These are phyloP conservation scores for Neohortaea acidophila DNA, from an alignment of 495 filamentous ascomycete genomes.

Conservation along the genomic window DNA sequence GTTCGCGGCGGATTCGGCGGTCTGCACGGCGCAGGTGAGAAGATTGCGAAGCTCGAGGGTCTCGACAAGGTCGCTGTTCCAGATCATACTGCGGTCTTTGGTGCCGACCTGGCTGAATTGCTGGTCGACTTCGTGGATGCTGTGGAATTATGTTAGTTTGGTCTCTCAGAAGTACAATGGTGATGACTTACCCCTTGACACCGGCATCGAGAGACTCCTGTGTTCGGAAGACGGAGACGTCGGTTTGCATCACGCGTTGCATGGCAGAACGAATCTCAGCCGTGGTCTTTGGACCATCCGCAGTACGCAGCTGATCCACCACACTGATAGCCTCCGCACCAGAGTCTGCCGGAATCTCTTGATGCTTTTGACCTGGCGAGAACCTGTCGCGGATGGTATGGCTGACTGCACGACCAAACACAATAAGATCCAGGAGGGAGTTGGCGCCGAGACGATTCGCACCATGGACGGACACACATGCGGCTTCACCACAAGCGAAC, in stretches of 20 bases:
- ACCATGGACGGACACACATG: conserved; percentile 96
- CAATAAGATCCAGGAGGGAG: conserved; percentile 90
- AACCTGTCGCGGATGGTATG: conserved; percentile 89
- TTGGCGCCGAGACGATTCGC: conserved; percentile 96
- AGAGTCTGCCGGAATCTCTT: conserved; percentile 62
- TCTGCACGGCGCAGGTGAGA: conserved; percentile 90
- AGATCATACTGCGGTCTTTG: conserved; percentile 97
- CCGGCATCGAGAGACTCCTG: conserved; percentile 78
- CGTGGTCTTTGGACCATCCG: conserved; percentile 70
- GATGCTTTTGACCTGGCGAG: conserved; percentile 58
- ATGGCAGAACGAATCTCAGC: conserved; percentile 73
- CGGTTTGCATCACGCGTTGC: conserved; percentile 96
- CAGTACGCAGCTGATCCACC: conserved; percentile 67
- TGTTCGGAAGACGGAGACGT: conserved; percentile 93
- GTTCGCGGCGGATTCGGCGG: conserved; percentile 67
- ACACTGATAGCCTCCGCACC: conserved; percentile 72
- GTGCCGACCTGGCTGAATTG: conserved; percentile 68
- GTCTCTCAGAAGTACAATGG: not conserved
- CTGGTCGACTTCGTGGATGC: conserved; percentile 63
- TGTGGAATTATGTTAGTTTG: conserved; percentile 16
- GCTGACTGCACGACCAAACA: conserved; percentile 91
- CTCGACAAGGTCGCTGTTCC: conserved; percentile 96
- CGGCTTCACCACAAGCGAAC: conserved; percentile 91
- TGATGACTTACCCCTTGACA: conserved; percentile 33
- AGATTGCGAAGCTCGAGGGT: conserved; percentile 87